Evolutionary conservation across 208 protist genomes (phyloP), one percentile per base, ranked within the genome.

Genomic region (Leishmania mexicana): DNA sequence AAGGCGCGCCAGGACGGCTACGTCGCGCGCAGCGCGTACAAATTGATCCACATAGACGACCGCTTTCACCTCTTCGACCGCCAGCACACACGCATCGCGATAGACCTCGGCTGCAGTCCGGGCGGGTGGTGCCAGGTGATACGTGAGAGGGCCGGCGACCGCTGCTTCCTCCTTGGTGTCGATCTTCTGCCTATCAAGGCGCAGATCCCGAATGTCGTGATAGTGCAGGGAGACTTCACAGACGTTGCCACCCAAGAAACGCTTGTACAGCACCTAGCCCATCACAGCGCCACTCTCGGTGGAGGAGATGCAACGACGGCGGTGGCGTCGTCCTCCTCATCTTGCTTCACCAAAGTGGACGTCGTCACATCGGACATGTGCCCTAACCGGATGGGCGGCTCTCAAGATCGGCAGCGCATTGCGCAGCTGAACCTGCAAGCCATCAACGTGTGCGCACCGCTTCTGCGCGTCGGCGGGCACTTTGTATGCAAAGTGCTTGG

Each of bases 291-390:
- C 35, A 19, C 62, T 17, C 68, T 58, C 73, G n/a, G 49, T 47
- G 57, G 45, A 17, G 17, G 21, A 8, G 45, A 42, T 13, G 51
- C 38, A 64, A 42, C 40, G 54, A 24, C 68, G 5, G 8, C n/a
- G 11, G 53, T 40, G 10, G 31, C 35, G 2, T 5, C 68, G 38
- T 58, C 38, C 6, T 42, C 58, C 75, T 76, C 71, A 38, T 35
- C 74, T 51, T 40, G 81, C 71, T 54, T 70, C 8, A 70, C 81
- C 45, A 51, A 71, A 13, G 84, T 96, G 10, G 89, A 95, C 80
- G 85, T 96, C 35, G 80, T 96, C n/a, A 95, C 89, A 47, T 96
- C 92, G 17, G 94, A 97, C 78, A 95, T 97, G 91, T 97, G 94
- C 78, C 92, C 92, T 10, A 97, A 97, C 72, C 89, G 94, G 5